These are phyloP conservation scores for Leptographium wingfieldii DNA, from an alignment of 2,329 filamentous ascomycete genomes.

Conservation along the genomic window DNA sequence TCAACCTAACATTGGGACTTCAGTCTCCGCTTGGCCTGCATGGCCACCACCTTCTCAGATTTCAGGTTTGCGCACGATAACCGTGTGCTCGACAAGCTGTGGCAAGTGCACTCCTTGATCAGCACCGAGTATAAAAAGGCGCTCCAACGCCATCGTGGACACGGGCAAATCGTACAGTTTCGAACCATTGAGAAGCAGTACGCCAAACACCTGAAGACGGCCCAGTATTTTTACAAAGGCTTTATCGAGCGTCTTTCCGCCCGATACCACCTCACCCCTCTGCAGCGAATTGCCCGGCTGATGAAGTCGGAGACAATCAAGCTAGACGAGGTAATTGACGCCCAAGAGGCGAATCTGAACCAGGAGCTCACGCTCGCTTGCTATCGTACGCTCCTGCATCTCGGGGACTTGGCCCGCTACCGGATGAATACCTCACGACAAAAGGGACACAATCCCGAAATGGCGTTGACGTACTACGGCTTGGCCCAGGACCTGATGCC, in stretches of 20 bases:
- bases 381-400: conserved; percentile 69
- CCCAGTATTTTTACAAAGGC: conserved; percentile 77
- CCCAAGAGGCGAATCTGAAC: conserved; percentile 36
- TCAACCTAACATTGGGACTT: background rate
- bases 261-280: conserved; percentile 32
- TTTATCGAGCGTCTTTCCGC: conserved; percentile 67
- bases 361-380: conserved; percentile 58
- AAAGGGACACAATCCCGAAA: conserved; percentile 65
- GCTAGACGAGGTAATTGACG: conserved; percentile 21
- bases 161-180: conserved; percentile 45
- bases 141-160: conserved; percentile 41
- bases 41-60: conserved; percentile 60
- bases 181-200: conserved; percentile 76
- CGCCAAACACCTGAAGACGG: conserved; percentile 71
- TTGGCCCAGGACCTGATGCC: conserved; percentile 71
- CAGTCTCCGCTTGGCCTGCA: conserved; percentile 60
- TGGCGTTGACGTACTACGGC: conserved; percentile 71
- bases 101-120: conserved; percentile 65
- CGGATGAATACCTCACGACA: conserved; percentile 54
- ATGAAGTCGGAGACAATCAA: conserved; percentile 24
- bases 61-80: conserved; percentile 51
- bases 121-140: conserved; percentile 67
- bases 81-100: conserved; percentile 59
- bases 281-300: conserved; percentile 30
- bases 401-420: conserved; percentile 86